Percentiles rank a stretch among this genome's conserved stretches.
Conservation (phyloP, 495 filamentous ascomycete species). For the Penicillium arizonense region DNA sequence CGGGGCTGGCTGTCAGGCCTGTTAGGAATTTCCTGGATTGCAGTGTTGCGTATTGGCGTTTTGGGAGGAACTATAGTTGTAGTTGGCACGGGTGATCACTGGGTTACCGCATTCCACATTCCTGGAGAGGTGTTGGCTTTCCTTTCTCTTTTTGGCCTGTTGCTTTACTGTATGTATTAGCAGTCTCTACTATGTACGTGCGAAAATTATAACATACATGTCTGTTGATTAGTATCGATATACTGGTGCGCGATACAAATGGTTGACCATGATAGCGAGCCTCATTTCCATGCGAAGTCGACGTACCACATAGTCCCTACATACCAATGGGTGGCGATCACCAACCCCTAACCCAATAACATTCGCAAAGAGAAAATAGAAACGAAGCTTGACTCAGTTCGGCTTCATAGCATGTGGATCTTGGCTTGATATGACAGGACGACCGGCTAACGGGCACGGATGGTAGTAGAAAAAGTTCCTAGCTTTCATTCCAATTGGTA, state of each 20-base stretch:
- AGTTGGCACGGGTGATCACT: not conserved
- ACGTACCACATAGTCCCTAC: not conserved
- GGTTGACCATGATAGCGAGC: too few relatives aligned
- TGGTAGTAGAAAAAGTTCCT: not conserved
- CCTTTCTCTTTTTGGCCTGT: not conserved
- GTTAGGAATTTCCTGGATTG: slow-evolving; percentile 1
- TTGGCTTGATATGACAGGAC: slow-evolving; percentile 7
- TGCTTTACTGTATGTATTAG: not conserved
- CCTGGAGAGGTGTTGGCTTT: not conserved
- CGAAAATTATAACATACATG: too few relatives aligned
- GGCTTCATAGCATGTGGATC: not conserved
- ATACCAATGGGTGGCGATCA: not conserved
- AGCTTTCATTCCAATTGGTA: not conserved
- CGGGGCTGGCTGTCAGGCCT: not conserved
- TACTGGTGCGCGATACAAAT: not conserved
- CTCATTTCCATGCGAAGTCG: too few relatives aligned
- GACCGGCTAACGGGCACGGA: not conserved
- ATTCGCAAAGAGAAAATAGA: not conserved
- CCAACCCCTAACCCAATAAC: not conserved
- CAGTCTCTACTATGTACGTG: not conserved
- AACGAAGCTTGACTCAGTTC: not conserved
- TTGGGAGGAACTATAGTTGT: not conserved
- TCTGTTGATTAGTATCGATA: too few relatives aligned
- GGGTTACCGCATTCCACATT: slow-evolving; percentile 6
- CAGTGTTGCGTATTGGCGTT: not conserved